Base-by-base conservation (phyloP, 306 rosid genomes). In the Cucurbita pepo region DNA sequence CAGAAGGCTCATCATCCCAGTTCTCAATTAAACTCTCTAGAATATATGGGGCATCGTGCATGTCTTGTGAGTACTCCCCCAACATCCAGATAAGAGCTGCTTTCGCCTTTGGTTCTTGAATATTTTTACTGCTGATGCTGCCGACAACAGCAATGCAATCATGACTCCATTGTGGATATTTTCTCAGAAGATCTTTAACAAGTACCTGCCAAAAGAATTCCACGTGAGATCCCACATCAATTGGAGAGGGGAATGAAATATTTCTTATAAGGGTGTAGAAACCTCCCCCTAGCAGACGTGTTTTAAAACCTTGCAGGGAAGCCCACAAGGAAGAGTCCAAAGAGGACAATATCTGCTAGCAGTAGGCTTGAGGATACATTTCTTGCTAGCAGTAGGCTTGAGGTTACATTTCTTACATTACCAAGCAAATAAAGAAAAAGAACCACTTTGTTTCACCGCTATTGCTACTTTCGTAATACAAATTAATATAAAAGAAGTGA, bases 131-230 rank as follows among this genome's bases (percentile, higher is more conserved):
- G 88, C 99, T 95, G 82, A 95, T 95, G 79, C 90, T 91, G 70
- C 99, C 99, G 79, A 95, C 99, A 62, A 95, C 99, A 45, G 99
- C 97, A 75, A 95, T 95, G 85, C 99, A 95, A 88, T 95, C 97
- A 44, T 91, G 99, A 85, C 99, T 95, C 99, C 99, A 95, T 63
- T 95, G 99, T 69, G 99, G 99, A 86, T 95, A 95, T 75, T 95
- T 95, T 83, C 99, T 83, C 4, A 95, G 81, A 62, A 95, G 87
- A 88, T 95, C 96, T 86, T 95, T 95, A 61, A 95, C 99, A 78
- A 95, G 99, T 59, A 95, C 99, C 99, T 95, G 84, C 75, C 58
- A 76, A 40, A 78, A 76, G 61, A 78, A 80, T 76, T 73, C 60
- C 72, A 71, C 3, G 3, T 30, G 3, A 30, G 34, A 30, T 30